These are phyloP conservation scores for Silybum marianum DNA, from an alignment of 129 eudicot species.

Conservation along the genomic window DNA sequence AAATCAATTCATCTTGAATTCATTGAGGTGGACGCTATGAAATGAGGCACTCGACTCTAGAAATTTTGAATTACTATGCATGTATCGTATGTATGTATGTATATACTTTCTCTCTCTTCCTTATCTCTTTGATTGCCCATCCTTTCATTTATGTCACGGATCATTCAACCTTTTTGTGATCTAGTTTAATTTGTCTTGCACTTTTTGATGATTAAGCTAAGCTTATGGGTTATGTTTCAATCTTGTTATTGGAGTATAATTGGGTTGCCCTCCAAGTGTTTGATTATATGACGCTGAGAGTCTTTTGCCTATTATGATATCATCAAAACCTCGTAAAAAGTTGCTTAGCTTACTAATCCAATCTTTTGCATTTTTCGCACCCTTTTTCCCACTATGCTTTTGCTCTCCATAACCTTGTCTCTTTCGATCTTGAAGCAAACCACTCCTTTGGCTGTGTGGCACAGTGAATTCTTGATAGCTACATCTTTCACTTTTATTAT, in stretches of 20 bases:
- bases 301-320: neutral
- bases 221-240: constrained; percentile 2
- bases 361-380: constrained; percentile 23
- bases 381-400: constrained; percentile 32
- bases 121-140: constrained; percentile 46
- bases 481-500: constrained; percentile 32
- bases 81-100: neutral
- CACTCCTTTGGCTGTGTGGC: constrained; percentile 22
- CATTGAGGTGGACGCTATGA: constrained; percentile 30
- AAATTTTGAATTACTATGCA: constrained; percentile 25
- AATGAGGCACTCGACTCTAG: constrained; percentile 36
- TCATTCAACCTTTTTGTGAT: constrained; percentile 28
- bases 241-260: constrained; percentile 20
- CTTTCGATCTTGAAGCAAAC: constrained; percentile 24
- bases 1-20: constrained; percentile 15
- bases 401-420: constrained; percentile 31
- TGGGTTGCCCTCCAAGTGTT: constrained; percentile 28
- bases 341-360: constrained; percentile 21
- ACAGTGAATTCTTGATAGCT: constrained; percentile 30
- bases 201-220: constrained; percentile 28
- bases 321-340: constrained; percentile 21
- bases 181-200: constrained; percentile 29
- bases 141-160: constrained; percentile 38
- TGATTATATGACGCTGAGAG: constrained; percentile 7
- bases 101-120: constrained; percentile 41